A percentile compares a stretch with the other conserved stretches of the same genome.
Evolutionary conservation across 1,284 basidiomycete species (phyloP).

Genomic region (Irpex sp.): DNA sequence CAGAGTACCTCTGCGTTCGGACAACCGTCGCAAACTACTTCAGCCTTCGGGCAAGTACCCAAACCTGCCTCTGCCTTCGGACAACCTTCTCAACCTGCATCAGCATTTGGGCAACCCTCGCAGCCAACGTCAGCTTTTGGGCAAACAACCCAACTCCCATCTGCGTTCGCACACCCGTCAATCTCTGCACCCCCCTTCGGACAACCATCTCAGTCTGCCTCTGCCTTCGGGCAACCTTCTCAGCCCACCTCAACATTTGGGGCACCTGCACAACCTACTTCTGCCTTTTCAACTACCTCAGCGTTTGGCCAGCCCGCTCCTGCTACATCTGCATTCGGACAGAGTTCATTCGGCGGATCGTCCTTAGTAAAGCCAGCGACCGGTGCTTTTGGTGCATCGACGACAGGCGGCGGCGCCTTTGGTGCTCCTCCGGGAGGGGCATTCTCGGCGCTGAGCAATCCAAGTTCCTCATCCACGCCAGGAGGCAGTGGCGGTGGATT

Average conservation of each 20-base stretch:
- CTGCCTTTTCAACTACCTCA: slow-evolving; percentile 31
- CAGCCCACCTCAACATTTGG: slow-evolving; percentile 26
- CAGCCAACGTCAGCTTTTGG: slow-evolving; percentile 28
- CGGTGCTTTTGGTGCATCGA: slow-evolving; percentile 22
- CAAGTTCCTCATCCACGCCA: neutral
- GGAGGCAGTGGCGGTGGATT: slow-evolving; percentile 26
- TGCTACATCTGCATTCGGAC: slow-evolving; percentile 26
- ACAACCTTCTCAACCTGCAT: slow-evolving; percentile 16
- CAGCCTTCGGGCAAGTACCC: slow-evolving; percentile 27
- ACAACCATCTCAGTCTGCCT: slow-evolving; percentile 16
- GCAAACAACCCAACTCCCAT: slow-evolving; percentile 20
- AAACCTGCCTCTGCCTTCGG: slow-evolving; percentile 25
- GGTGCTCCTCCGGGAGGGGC: slow-evolving; percentile 22
- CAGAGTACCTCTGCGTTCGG: slow-evolving; percentile 24
- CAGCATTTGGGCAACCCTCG: slow-evolving; percentile 31
- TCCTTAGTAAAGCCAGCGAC: slow-evolving; percentile 31
- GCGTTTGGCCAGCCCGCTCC: slow-evolving; percentile 30
- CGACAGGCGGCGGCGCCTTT: slow-evolving; percentile 21
- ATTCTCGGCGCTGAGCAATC: slow-evolving; percentile 23
- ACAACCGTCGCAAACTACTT: slow-evolving; percentile 16
- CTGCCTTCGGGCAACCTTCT: slow-evolving; percentile 27
- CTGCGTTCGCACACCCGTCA: slow-evolving; percentile 27
- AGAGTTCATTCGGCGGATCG: slow-evolving; percentile 23
- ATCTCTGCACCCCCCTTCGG: slow-evolving; percentile 22
- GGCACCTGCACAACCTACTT: slow-evolving; percentile 16